phyloP scores from a whole-genome alignment of 23 red algal species.

The Gracilaria caudata region DNA sequence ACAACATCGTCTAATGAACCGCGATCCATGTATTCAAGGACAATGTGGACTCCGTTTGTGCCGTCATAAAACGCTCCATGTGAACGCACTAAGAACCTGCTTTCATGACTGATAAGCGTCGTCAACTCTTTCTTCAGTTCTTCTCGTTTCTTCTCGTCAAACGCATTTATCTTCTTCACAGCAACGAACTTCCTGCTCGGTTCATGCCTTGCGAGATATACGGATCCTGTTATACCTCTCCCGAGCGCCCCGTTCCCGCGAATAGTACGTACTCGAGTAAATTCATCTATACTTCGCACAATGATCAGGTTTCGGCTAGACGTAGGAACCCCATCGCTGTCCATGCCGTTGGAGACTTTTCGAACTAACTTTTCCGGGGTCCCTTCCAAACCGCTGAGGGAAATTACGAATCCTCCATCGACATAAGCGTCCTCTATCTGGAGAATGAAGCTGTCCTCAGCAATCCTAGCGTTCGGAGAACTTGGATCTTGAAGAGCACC shows the following conservation, averaged over 20 bases:
- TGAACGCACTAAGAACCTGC: constrained; percentile 83
- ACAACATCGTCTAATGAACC: constrained; percentile 74
- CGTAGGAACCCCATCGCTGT: constrained; percentile 62
- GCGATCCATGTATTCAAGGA: constrained; percentile 87
- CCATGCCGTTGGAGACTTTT: constrained; percentile 53
- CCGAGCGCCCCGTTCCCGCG: constrained; percentile 50
- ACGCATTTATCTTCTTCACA: constrained; percentile 81
- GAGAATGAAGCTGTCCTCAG: constrained; percentile 72
- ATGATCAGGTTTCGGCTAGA: constrained; percentile 72
- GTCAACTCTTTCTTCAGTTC: constrained; percentile 76
- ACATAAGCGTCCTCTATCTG: constrained; percentile 61
- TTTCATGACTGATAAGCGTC: constrained; percentile 74
- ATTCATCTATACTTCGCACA: constrained; percentile 73
- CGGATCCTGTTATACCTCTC: constrained; percentile 56
- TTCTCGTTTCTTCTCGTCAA: constrained; percentile 75
- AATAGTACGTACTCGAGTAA: constrained; percentile 41
- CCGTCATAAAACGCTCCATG: constrained; percentile 85
- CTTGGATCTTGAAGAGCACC: background rate
- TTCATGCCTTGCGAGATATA: constrained; percentile 70
- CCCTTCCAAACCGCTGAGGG: constrained; percentile 38
- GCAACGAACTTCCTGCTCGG: constrained; percentile 62
- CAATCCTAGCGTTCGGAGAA: constrained; percentile 1
- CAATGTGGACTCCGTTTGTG: constrained; percentile 53
- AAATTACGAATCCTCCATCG: constrained; percentile 80
- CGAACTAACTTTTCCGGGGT: constrained; percentile 61